Evolutionary conservation across 345 rosid species (phyloP), one percentile per base, ranked within the genome.

Genomic region (Aquilaria sinensis): DNA sequence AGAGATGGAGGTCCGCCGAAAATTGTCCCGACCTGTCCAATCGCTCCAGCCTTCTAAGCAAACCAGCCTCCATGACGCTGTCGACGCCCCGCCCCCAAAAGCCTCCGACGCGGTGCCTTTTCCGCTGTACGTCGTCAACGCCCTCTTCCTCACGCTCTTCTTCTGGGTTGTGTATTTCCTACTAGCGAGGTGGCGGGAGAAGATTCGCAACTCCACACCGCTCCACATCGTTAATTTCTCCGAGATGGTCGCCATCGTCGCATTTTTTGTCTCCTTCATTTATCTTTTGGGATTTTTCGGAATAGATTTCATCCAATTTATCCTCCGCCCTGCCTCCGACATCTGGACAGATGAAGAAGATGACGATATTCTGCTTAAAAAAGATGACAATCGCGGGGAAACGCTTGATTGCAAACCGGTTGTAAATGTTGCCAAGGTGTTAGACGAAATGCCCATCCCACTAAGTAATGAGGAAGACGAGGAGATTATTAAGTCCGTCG

Each of bases 91-190:
- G 43, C 6, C 60, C 37, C 75, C 67, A 3, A 75, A 69, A 51
- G 74, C 79, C 2, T 71, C 76, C 5, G 82, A 74, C 52, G 79
- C 82, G 2, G 72, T 78, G 15, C 79, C 72, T 2, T 65, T 75
- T 32, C 77, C 79, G 6, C 72, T 75, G 4, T 75, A 74, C 58
- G 56, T 78, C 3, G 67, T 74, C 51, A 78, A 78, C 59, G 72
- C 77, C 45, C 12, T 78, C 47, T 78, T 78, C 72, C 74, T 78
- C 72, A 69, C 72, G 10, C 72, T 75, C 46, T 78, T 78, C 70
- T 78, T 78, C 72, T 75, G 75, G 32, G 77, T 67, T 12, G 79
- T 76, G 5, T 78, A 78, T 53, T 78, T 31, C 62, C 70, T 78
- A 4, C 77, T 75, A 46, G 61, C 59, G 51, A 69, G 73, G 31